Evolutionary conservation across 768 basidiomycete genomes (phyloP).

Genomic region (Mrakia frigida): DNA sequence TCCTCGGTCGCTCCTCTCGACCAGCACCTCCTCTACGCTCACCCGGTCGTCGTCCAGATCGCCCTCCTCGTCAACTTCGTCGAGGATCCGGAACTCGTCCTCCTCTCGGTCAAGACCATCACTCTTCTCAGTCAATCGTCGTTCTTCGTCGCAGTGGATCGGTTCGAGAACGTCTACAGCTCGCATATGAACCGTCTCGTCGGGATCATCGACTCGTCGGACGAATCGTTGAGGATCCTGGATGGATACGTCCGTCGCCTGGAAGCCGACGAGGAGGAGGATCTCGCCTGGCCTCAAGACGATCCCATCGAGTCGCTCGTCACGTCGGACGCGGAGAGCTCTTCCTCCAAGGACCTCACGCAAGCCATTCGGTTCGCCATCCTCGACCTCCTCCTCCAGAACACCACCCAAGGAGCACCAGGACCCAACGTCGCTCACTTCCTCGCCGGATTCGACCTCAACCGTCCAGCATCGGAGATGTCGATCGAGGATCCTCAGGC

Average conservation of each 20-base stretch:
- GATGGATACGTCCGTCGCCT: constrained; percentile 69
- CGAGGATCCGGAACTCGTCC: constrained; percentile 61
- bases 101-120: constrained; percentile 74
- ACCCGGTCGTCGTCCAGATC: constrained; percentile 60
- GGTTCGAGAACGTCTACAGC: constrained; percentile 43
- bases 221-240: constrained; percentile 77
- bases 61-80: constrained; percentile 70
- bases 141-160: constrained; percentile 49
- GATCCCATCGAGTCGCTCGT: constrained; percentile 38
- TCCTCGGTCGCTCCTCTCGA: constrained; percentile 35
- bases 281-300: constrained; percentile 56
- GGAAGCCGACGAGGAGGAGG: constrained; percentile 57
- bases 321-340: constrained; percentile 21
- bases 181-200: constrained; percentile 60
- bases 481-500: constrained; percentile 49
- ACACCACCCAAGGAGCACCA: constrained; percentile 57
- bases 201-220: constrained; percentile 70
- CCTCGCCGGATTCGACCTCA: constrained; percentile 64
- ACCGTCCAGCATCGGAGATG: constrained; percentile 53
- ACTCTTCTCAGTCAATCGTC: constrained; percentile 60
- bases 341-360: constrained; percentile 40
- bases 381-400: constrained; percentile 73
- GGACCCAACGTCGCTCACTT: constrained; percentile 86
- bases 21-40: constrained; percentile 37
- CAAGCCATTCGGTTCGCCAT: constrained; percentile 71